Conservation (phyloP, 2,329 filamentous ascomycete species). For the Paecilomyces fulvus region DNA sequence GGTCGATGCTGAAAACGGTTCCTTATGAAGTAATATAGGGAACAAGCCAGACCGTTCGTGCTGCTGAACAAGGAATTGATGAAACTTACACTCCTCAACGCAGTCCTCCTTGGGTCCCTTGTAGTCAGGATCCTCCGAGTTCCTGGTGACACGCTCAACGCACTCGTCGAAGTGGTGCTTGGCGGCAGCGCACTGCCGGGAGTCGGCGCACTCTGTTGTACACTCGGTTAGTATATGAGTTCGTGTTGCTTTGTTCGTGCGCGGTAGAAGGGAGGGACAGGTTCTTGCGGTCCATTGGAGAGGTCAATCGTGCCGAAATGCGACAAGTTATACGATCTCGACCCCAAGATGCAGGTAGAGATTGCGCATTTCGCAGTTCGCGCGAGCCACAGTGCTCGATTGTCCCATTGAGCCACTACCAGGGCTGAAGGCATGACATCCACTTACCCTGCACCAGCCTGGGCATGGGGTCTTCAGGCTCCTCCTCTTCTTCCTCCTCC, state of each 20-base stretch:
- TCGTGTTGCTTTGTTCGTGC: background rate
- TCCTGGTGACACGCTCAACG: conserved; percentile 77
- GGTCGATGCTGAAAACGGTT: background rate
- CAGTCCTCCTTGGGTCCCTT: conserved; percentile 83
- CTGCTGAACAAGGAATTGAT: background rate
- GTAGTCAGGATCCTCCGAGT: conserved; percentile 60
- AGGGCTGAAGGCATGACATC: background rate
- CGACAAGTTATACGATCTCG: background rate
- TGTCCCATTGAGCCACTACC: conserved; percentile 1
- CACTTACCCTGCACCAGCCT: conserved; percentile 83
- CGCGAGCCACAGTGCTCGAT: background rate
- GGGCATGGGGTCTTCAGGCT: conserved; percentile 78
- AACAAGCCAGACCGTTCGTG: background rate
- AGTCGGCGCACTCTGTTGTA: conserved; percentile 74
- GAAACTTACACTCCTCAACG: conserved; percentile 90
- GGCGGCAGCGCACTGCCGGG: conserved; percentile 69
- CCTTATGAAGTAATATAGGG: background rate
- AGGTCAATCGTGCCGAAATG: background rate
- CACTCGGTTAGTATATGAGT: background rate
- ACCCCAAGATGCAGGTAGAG: background rate
- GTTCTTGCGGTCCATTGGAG: background rate
- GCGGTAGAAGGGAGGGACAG: background rate
- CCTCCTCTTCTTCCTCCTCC: conserved; percentile 75
- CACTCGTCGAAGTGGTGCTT: conserved; percentile 99
- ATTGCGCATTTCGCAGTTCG: background rate